Evolutionary conservation across 345 rosid genomes (phyloP), one percentile per base, ranked within the genome.

Genomic region (Eucalyptus regnans): DNA sequence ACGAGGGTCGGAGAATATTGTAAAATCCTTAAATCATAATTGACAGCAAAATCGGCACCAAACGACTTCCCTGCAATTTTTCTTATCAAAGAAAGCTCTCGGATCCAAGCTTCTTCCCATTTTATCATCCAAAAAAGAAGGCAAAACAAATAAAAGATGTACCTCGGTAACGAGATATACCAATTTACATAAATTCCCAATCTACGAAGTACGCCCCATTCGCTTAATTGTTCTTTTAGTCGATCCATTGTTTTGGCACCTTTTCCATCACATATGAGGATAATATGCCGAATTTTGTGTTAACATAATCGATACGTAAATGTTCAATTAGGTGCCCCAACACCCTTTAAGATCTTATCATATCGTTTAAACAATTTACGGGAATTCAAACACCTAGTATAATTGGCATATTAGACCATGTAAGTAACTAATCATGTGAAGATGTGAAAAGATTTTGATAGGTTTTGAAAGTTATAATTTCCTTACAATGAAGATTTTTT

Each of bases 151-250:
- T 23, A 58, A 9, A 58, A 58, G 13, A 58, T 58, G 64, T 58
- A 4, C 6, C 1, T 58, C 1, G n/a, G 9, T 2, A 58, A 58
- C 1, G n/a, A 23, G 29, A 58, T 58, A 58, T 2, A 9, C n/a
- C 29, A 4, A 4, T 58, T 58, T 58, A 58, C 13, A 7, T 3
- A 20, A 60, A 60, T 2, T 60, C n/a, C 14, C 2, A 12, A 60
- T 60, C n/a, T 25, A 60, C 12, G 1, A 25, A 25, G 7, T 25
- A 51, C 0, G 7, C 64, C 64, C 9, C 11, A 20, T 54, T 22
- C 0, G 0, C 31, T 58, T 58, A n/a, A n/a, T n/a, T n/a, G n/a
- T n/a, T n/a, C n/a, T n/a, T n/a, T n/a, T n/a, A 58, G 64, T 25
- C 1, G n/a, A 58, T 58, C 14, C 64, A 23, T 56, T 5, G 64